Evolutionary conservation across 495 filamentous ascomycete species (phyloP).

Genomic region (Filosporella fistucella): DNA sequence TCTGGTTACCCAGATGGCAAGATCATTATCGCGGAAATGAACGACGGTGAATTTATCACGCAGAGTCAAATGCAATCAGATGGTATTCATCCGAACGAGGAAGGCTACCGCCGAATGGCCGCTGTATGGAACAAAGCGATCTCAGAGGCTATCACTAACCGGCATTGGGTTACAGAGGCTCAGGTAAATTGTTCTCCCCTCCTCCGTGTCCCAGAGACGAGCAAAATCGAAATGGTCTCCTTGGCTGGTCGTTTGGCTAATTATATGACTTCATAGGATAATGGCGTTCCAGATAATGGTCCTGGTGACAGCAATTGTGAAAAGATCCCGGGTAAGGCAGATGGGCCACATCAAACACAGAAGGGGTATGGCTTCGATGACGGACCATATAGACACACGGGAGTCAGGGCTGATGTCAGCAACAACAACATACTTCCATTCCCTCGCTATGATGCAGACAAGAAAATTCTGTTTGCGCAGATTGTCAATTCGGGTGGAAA

Average conservation of each 20-base stretch:
- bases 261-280: too few relatives aligned
- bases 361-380: background rate
- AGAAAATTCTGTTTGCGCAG: too few relatives aligned
- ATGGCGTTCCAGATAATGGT: background rate
- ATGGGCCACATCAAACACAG: background rate
- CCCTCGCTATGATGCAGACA: too few relatives aligned
- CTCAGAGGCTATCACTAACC: too few relatives aligned
- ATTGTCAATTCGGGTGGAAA: too few relatives aligned
- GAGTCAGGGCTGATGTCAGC: too few relatives aligned
- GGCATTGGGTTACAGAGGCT: background rate
- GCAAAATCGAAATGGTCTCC: too few relatives aligned
- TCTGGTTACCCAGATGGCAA: background rate
- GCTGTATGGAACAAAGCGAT: too few relatives aligned
- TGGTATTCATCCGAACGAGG: conserved; percentile 2
- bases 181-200: background rate
- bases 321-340: background rate
- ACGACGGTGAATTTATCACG: background rate
- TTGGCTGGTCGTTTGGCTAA: too few relatives aligned
- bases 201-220: too few relatives aligned
- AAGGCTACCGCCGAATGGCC: background rate
- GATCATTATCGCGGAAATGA: background rate
- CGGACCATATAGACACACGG: background rate
- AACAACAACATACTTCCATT: too few relatives aligned
- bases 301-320: background rate
- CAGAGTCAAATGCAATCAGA: too few relatives aligned